Percentiles rank a stretch among this genome's conserved stretches.
These are phyloP conservation scores for Globisporangium iwayamae DNA, from an alignment of 352 stramenopile genomes.

Conservation along the genomic window DNA sequence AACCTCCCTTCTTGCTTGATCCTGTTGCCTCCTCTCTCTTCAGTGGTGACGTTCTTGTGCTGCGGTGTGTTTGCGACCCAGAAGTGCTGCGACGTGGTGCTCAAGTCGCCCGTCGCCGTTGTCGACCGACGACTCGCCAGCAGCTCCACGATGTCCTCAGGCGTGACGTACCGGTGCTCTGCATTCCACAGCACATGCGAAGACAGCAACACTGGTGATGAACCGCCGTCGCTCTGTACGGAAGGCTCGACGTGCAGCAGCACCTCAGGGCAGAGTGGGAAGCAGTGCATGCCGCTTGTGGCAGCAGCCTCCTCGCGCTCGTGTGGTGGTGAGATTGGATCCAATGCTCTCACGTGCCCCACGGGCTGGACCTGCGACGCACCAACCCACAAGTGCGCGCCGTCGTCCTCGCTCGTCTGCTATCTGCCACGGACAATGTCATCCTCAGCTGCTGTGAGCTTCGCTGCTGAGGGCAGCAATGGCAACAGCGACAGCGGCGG, in stretches of 20 bases:
- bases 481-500: slow-evolving; percentile 3
- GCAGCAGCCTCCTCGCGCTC: slow-evolving; percentile 7
- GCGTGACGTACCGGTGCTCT: slow-evolving; percentile 12
- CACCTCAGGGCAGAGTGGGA: neutral
- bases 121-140: slow-evolving; percentile 5
- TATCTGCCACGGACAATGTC: slow-evolving; percentile 20
- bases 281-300: slow-evolving; percentile 22
- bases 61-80: slow-evolving; percentile 41
- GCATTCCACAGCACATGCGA: slow-evolving; percentile 28
- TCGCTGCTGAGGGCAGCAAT: slow-evolving; percentile 24
- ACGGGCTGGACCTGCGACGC: slow-evolving; percentile 30
- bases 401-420: slow-evolving; percentile 32
- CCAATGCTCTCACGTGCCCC: slow-evolving; percentile 17
- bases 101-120: slow-evolving; percentile 19
- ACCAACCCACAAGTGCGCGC: slow-evolving; percentile 19
- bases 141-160: no score
- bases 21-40: slow-evolving; percentile 6
- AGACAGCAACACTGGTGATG: neutral
- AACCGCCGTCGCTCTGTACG: slow-evolving; percentile 23
- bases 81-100: slow-evolving; percentile 31
- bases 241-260: slow-evolving; percentile 29
- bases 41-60: slow-evolving; percentile 37
- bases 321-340: neutral
- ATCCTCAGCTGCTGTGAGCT: slow-evolving; percentile 11
- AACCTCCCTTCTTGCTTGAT: slow-evolving; percentile 3